Conservation (phyloP, 2,329 filamentous ascomycete genomes). For the Davidsoniella neocaledoniae region DNA sequence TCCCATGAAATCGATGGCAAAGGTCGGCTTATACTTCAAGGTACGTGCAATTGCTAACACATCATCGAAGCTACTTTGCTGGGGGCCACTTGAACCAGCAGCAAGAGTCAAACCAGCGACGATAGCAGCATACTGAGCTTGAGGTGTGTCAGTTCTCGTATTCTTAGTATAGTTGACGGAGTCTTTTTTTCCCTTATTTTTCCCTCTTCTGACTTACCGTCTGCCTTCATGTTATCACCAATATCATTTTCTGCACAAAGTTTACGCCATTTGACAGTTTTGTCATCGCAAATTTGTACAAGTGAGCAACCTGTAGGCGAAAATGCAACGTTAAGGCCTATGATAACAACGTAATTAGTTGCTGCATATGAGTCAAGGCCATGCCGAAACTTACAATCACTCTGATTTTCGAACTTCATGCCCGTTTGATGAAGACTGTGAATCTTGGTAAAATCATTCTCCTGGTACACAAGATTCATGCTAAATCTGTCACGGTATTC, state of each 20-base stretch:
- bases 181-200: not conserved
- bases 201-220: conserved; percentile 1
- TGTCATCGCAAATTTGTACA: conserved; percentile 40
- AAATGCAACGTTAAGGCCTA: conserved; percentile 42
- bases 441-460: conserved; percentile 47
- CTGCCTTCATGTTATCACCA: conserved; percentile 17
- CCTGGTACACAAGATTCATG: conserved; percentile 50
- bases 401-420: conserved; percentile 50
- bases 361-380: conserved; percentile 10
- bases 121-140: conserved; percentile 38
- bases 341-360: conserved; percentile 10
- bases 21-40: conserved; percentile 25
- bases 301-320: conserved; percentile 45
- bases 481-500: conserved; percentile 64
- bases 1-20: conserved; percentile 44
- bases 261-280: conserved; percentile 40
- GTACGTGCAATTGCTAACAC: conserved; percentile 51
- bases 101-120: conserved; percentile 44
- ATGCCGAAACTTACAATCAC: conserved; percentile 34
- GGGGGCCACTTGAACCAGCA: conserved; percentile 28
- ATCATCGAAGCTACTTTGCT: conserved; percentile 46
- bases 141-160: conserved; percentile 13
- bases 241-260: conserved; percentile 35
- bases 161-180: conserved; percentile 6
- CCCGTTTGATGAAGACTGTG: conserved; percentile 60